A percentile compares a stretch with the other conserved stretches of the same genome.
phyloP scores from a whole-genome alignment of 1,284 basidiomycete genomes.

The Trichosporon ovoides region DNA sequence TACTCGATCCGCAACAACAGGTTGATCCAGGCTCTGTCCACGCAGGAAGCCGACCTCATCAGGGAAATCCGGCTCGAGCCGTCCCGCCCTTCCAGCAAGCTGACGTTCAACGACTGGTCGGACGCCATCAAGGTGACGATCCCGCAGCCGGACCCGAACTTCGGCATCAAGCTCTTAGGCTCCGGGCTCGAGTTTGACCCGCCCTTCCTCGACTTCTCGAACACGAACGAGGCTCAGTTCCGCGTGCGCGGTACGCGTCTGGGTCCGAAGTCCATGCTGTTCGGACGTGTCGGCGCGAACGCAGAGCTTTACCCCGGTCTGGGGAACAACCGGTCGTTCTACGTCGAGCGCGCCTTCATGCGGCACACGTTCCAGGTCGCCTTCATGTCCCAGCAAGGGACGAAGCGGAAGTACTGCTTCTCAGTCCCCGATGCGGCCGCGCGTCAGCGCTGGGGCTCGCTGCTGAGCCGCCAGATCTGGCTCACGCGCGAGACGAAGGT shows the following conservation, averaged over 20 bases:
- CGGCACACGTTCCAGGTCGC: slow-evolving; percentile 85
- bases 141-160: slow-evolving; percentile 68
- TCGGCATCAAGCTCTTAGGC: slow-evolving; percentile 74
- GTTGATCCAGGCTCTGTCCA: slow-evolving; percentile 64
- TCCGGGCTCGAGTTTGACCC: slow-evolving; percentile 83
- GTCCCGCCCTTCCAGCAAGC: slow-evolving; percentile 61
- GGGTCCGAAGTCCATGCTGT: slow-evolving; percentile 72
- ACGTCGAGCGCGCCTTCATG: slow-evolving; percentile 88
- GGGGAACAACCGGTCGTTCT: slow-evolving; percentile 66
- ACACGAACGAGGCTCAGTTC: slow-evolving; percentile 72
- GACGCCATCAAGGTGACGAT: slow-evolving; percentile 77
- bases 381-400: slow-evolving; percentile 64
- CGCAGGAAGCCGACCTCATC: slow-evolving; percentile 34
- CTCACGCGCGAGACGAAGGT: slow-evolving; percentile 63
- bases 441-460: slow-evolving; percentile 66
- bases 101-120: slow-evolving; percentile 79
- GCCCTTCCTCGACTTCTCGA: slow-evolving; percentile 67
- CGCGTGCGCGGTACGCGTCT: slow-evolving; percentile 73
- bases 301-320: slow-evolving; percentile 73
- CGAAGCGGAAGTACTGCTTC: slow-evolving; percentile 84
- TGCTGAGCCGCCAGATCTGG: slow-evolving; percentile 65
- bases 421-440: slow-evolving; percentile 72
- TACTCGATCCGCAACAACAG: slow-evolving; percentile 65
- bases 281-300: slow-evolving; percentile 71
- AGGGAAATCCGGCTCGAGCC: slow-evolving; percentile 60